A percentile compares a stretch with the other conserved stretches of the same genome.
Evolutionary conservation across 75 land plant species (phyloP).

Genomic region (Cunninghamia lanceolata): DNA sequence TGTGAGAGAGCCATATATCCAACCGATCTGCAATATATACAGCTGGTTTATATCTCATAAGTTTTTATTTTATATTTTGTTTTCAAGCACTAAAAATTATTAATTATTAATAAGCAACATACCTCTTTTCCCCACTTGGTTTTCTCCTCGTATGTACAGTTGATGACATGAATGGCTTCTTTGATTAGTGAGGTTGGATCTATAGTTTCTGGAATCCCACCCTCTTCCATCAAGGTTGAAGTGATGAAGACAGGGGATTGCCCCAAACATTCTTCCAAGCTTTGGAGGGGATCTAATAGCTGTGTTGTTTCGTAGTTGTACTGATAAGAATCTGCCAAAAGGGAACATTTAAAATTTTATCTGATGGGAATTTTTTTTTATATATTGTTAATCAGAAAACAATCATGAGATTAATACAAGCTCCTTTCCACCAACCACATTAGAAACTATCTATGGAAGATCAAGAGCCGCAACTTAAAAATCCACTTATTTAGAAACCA

Average conservation of each 20-base stretch:
- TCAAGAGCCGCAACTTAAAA: too few species aligned
- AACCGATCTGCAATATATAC: constrained; percentile 26
- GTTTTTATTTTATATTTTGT: not conserved
- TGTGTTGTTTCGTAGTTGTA: not conserved
- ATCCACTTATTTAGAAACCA: too few species aligned
- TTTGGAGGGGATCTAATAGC: constrained; percentile 45
- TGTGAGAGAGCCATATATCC: constrained; percentile 36
- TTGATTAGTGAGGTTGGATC: constrained; percentile 43
- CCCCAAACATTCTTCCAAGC: constrained; percentile 65
- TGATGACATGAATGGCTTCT: constrained; percentile 89
- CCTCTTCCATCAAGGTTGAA: constrained; percentile 49
- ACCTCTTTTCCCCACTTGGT: constrained; percentile 96
- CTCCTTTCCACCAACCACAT: too few species aligned
- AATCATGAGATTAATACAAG: too few species aligned
- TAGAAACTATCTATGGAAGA: too few species aligned
- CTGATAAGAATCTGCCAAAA: not conserved
- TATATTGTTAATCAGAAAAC: too few species aligned
- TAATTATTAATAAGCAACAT: not conserved
- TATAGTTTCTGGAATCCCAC: constrained; percentile 75
- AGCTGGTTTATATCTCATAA: not conserved
- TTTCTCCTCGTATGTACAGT: constrained; percentile 85
- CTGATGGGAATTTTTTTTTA: too few species aligned
- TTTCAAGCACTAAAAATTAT: not conserved
- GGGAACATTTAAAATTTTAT: too few species aligned
- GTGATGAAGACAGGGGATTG: constrained; percentile 59